Percentiles rank a stretch among this genome's conserved stretches.
Evolutionary conservation across 1,139 yeast genomes (phyloP).

Genomic region (Pichia sorboxylosa): DNA sequence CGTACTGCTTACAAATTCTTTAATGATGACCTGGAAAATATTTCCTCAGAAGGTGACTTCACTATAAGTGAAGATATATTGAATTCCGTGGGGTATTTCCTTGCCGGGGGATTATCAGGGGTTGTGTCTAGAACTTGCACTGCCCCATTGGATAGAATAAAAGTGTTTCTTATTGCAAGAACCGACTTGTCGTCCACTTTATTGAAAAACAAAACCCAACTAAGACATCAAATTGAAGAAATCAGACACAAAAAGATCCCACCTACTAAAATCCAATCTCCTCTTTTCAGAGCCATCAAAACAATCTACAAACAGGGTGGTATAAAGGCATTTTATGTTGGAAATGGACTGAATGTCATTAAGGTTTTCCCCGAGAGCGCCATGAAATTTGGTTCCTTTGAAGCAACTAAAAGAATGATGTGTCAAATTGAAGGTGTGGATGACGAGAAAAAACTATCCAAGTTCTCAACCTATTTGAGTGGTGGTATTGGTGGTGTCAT

Average conservation of each 20-base stretch:
- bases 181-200: slow-evolving; percentile 68
- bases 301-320: slow-evolving; percentile 88
- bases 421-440: slow-evolving; percentile 69
- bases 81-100: slow-evolving; percentile 77
- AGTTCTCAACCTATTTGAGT: slow-evolving; percentile 70
- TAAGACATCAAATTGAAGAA: slow-evolving; percentile 30
- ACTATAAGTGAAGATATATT: slow-evolving; percentile 68
- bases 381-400: slow-evolving; percentile 93
- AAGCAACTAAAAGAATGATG: slow-evolving; percentile 66
- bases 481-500: slow-evolving; percentile 96
- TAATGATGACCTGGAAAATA: slow-evolving; percentile 63
- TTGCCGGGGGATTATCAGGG: slow-evolving; percentile 93
- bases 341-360: slow-evolving; percentile 85
- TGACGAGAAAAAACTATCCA: slow-evolving; percentile 63
- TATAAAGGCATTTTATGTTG: slow-evolving; percentile 75
- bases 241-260: slow-evolving; percentile 23
- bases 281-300: slow-evolving; percentile 67
- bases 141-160: slow-evolving; percentile 91
- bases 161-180: slow-evolving; percentile 86
- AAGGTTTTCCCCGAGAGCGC: slow-evolving; percentile 97
- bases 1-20: slow-evolving; percentile 75
- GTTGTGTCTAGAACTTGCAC: slow-evolving; percentile 96
- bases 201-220: slow-evolving; percentile 42
- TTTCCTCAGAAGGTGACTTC: slow-evolving; percentile 86
- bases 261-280: slow-evolving; percentile 44